These are phyloP conservation scores for Torulaspora indica DNA, from an alignment of 805 yeast species.

Conservation along the genomic window DNA sequence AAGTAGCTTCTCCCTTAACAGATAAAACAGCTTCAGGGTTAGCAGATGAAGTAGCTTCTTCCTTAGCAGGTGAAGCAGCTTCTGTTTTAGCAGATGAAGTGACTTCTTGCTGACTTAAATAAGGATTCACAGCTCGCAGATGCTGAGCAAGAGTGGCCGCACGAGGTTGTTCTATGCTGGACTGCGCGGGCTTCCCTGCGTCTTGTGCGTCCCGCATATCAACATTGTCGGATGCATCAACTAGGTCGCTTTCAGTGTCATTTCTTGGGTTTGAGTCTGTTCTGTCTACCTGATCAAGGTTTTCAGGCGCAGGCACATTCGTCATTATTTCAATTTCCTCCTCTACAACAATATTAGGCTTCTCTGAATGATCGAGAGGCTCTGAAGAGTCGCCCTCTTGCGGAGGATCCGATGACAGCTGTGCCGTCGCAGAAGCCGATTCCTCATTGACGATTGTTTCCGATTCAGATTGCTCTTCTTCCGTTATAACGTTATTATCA, in stretches of 20 bases:
- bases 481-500: not conserved
- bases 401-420: not conserved
- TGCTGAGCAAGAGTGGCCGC: constrained; percentile 44
- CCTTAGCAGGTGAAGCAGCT: too few species aligned
- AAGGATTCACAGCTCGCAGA: constrained; percentile 39
- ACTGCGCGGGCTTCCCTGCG: not conserved
- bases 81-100: not conserved
- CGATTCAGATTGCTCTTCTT: not conserved
- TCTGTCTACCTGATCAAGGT: not conserved
- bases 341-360: not conserved
- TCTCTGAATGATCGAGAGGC: not conserved
- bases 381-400: not conserved
- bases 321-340: not conserved
- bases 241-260: not conserved
- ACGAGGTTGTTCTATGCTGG: constrained; percentile 1
- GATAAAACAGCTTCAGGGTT: not conserved
- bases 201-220: not conserved
- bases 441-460: not conserved
- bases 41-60: not conserved
- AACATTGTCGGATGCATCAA: constrained; percentile 4
- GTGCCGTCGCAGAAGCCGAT: not conserved
- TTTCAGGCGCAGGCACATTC: not conserved
- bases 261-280: not conserved
- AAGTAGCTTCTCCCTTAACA: too few species aligned
- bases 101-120: constrained; percentile 6